Evolutionary conservation across 345 rosid genomes (phyloP).

Genomic region (Acer campestre): DNA sequence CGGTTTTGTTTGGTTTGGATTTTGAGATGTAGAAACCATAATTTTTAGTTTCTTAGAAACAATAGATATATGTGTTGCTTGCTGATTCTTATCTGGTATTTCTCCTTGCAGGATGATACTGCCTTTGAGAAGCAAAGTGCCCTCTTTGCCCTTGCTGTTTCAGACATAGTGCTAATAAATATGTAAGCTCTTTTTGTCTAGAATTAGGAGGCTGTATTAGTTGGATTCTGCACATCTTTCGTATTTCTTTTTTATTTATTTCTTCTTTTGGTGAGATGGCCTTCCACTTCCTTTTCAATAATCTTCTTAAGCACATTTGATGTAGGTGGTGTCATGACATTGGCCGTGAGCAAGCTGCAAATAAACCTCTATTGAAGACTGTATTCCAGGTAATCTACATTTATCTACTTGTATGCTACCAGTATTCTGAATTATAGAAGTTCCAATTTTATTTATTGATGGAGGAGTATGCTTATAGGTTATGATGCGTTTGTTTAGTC

Average conservation of each 20-base stretch:
- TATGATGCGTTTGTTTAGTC: constrained; percentile 99
- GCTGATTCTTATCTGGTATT: constrained; percentile 16
- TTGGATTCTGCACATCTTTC: constrained; percentile 7
- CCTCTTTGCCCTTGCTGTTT: constrained; percentile 97
- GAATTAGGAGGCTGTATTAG: constrained; percentile 1
- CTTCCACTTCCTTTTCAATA: constrained; percentile 17
- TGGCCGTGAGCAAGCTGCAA: constrained; percentile 99
- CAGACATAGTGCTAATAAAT: constrained; percentile 97
- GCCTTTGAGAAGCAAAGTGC: constrained; percentile 99
- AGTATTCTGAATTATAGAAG: constrained; percentile 15
- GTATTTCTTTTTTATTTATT: not conserved
- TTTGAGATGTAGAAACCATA: not conserved
- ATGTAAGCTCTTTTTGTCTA: constrained; percentile 58
- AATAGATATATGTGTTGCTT: constrained; percentile 14
- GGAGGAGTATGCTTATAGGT: constrained; percentile 56
- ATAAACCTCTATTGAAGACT: constrained; percentile 95
- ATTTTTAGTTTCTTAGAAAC: not conserved
- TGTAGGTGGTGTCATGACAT: constrained; percentile 99
- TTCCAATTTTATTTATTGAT: constrained; percentile 24
- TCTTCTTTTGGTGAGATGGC: not conserved
- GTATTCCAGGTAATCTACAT: constrained; percentile 81
- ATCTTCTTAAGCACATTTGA: constrained; percentile 23
- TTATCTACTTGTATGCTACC: constrained; percentile 13
- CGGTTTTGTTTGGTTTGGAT: not conserved
- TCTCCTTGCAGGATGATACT: constrained; percentile 78